A percentile compares a stretch with the other conserved stretches of the same genome.
Conservation (phyloP, 371 early-diverging fungal species). For the Haplosporangium sp. region DNA sequence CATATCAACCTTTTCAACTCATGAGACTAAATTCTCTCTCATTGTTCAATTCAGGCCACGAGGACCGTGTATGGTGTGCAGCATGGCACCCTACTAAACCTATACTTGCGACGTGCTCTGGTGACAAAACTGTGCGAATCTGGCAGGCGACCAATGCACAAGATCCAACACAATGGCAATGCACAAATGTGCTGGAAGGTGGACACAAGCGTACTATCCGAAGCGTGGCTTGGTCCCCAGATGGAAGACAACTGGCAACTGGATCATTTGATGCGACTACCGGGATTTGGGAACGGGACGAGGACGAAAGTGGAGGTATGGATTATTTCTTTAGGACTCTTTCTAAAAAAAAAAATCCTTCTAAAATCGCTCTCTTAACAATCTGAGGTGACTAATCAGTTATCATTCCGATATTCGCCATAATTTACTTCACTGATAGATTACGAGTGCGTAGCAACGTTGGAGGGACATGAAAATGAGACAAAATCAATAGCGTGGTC, state of each 20-base stretch:
- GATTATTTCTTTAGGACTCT: background rate
- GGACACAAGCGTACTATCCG: conserved; percentile 93
- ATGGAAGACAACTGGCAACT: conserved; percentile 83
- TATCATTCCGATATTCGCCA: background rate
- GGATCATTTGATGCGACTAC: conserved; percentile 95
- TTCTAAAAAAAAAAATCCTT: background rate
- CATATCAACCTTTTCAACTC: background rate
- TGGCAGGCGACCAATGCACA: conserved; percentile 73
- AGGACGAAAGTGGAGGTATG: conserved; percentile 57
- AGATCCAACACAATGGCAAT: conserved; percentile 70
- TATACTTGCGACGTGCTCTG: conserved; percentile 83
- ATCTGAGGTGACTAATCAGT: conserved; percentile 12
- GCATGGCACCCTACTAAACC: conserved; percentile 87
- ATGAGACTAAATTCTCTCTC: background rate
- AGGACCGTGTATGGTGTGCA: conserved; percentile 93
- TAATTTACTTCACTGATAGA: conserved; percentile 53
- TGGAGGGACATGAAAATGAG: conserved; percentile 99
- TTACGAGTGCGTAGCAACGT: conserved; percentile 91
- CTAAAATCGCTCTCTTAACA: background rate
- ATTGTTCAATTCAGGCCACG: conserved; percentile 73
- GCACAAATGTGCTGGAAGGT: conserved; percentile 83
- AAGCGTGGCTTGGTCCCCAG: conserved; percentile 88
- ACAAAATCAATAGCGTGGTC: conserved; percentile 95
- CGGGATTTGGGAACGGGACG: conserved; percentile 87
- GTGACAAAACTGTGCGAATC: conserved; percentile 89